Evolutionary conservation across 2,329 filamentous ascomycete species (phyloP).

Genomic region (Colletotrichum chlorophyti): DNA sequence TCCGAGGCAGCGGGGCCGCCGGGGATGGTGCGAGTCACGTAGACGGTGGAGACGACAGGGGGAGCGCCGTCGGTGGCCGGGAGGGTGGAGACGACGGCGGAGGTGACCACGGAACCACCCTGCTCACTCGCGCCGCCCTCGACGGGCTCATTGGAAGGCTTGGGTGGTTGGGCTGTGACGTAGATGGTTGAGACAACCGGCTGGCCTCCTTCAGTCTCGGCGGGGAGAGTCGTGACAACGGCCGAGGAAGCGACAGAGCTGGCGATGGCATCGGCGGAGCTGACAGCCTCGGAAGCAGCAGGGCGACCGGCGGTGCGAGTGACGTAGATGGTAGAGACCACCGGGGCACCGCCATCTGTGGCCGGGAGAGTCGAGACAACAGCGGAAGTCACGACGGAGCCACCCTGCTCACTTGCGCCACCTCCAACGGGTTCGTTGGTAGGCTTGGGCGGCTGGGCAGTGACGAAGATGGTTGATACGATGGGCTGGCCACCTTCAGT

Average conservation of each 20-base stretch:
- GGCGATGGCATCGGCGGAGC: constrained; percentile 14
- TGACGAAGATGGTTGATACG: constrained; percentile 1
- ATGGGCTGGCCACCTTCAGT: background rate
- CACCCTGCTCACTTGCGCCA: background rate
- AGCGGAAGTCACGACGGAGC: constrained; percentile 1
- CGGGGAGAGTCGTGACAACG: constrained; percentile 11
- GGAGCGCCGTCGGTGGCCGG: constrained; percentile 10
- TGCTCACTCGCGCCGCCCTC: background rate
- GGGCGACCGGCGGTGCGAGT: background rate
- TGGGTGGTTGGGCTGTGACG: background rate
- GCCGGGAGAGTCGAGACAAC: constrained; percentile 2
- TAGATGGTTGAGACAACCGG: background rate
- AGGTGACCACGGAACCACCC: constrained; percentile 2
- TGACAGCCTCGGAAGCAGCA: constrained; percentile 8
- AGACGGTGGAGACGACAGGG: constrained; percentile 2
- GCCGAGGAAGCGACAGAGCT: constrained; percentile 9
- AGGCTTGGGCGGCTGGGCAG: background rate
- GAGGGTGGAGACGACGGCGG: constrained; percentile 9
- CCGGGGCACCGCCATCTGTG: background rate
- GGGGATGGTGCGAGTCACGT: constrained; percentile 1
- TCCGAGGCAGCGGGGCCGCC: background rate
- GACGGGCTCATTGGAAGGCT: background rate
- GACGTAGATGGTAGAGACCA: background rate
- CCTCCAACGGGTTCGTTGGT: background rate
- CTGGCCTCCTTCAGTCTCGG: background rate